A percentile compares a stretch with the other conserved stretches of the same genome.
These are phyloP conservation scores for Arthrobotrys sphaeroides DNA, from an alignment of 2,329 filamentous ascomycete genomes.

Conservation along the genomic window DNA sequence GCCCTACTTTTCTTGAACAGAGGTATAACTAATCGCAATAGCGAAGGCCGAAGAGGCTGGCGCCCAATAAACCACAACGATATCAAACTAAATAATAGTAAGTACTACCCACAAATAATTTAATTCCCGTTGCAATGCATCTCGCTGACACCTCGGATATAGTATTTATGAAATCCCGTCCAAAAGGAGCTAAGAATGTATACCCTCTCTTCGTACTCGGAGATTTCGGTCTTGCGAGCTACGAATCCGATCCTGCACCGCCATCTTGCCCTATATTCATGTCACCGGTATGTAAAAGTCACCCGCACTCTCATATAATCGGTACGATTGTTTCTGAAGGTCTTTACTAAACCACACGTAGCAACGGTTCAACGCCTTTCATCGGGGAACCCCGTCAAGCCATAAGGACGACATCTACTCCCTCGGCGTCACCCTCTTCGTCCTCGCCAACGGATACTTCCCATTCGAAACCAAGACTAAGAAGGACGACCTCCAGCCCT, in stretches of 20 bases:
- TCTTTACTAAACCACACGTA: neutral
- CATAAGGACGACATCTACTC: conserved; percentile 35
- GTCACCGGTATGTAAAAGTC: conserved; percentile 29
- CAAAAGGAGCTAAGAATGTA: conserved; percentile 7
- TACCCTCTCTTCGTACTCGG: conserved; percentile 41
- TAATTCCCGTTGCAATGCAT: neutral
- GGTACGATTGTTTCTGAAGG: too few relatives aligned
- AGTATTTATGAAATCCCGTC: conserved; percentile 41
- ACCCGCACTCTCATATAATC: neutral
- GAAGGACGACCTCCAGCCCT: neutral
- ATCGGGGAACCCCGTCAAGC: neutral
- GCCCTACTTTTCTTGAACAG: conserved; percentile 9
- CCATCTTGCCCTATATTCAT: conserved; percentile 22
- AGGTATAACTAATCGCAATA: neutral
- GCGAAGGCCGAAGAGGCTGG: neutral
- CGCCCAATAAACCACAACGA: conserved; percentile 28
- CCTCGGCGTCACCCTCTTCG: conserved; percentile 10
- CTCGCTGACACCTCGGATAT: neutral
- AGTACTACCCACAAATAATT: neutral
- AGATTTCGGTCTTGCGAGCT: conserved; percentile 17
- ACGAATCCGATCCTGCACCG: neutral
- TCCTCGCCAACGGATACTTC: conserved; percentile 15
- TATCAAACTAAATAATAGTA: conserved; percentile 44
- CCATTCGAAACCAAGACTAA: neutral
- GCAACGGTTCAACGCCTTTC: conserved; percentile 3